phyloP scores from a whole-genome alignment of 2,329 filamentous ascomycete genomes.

The Trichoderma cornu-damae region DNA sequence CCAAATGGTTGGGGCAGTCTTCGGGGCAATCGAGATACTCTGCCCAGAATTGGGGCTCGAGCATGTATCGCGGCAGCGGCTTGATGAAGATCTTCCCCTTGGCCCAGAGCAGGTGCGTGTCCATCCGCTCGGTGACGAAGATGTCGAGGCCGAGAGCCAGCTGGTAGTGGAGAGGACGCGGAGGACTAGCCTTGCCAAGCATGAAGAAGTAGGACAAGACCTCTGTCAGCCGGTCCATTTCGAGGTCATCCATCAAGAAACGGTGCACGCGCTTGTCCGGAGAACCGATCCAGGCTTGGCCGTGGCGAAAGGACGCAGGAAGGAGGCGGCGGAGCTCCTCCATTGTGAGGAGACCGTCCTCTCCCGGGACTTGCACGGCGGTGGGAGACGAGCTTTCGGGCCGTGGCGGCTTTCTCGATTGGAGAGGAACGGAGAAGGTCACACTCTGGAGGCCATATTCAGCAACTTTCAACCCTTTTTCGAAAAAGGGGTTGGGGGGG shows the following conservation, averaged over 20 bases:
- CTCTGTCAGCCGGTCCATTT: not conserved
- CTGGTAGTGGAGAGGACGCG: conserved; percentile 14
- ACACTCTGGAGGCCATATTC: not conserved
- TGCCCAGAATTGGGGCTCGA: conserved; percentile 3
- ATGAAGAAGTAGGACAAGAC: not conserved
- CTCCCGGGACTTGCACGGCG: no score
- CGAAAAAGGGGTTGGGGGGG: no score
- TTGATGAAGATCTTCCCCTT: conserved; percentile 8
- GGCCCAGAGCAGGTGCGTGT: conserved; percentile 11
- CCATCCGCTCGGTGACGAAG: conserved; percentile 9
- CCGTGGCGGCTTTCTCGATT: not conserved
- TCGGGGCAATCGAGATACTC: not conserved
- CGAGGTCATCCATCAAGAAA: conserved; percentile 3
- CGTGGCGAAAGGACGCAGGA: conserved; percentile 1
- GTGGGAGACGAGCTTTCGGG: not conserved
- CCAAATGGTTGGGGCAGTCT: not conserved
- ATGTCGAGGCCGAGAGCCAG: not conserved
- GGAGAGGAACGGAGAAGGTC: not conserved
- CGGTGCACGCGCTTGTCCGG: not conserved
- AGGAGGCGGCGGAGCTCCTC: not conserved
- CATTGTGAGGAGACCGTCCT: not conserved
- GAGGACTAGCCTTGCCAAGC: not conserved
- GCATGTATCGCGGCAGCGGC: conserved; percentile 10
- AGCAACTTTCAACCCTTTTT: no score
- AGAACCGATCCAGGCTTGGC: not conserved